Conservation (phyloP, 805 yeast species). For the Vanderwaltozyma tropicalis region DNA sequence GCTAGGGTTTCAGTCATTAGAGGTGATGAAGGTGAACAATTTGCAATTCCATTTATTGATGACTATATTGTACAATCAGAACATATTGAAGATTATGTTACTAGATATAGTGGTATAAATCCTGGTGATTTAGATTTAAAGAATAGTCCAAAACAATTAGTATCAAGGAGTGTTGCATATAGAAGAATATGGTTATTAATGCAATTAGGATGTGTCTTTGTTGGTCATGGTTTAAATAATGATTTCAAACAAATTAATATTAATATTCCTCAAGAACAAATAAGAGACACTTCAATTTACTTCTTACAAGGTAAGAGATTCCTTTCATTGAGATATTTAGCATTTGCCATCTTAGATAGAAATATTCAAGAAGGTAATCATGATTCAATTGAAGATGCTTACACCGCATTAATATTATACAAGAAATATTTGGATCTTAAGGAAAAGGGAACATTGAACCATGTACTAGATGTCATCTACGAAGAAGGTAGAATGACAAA, state of each 20-base stretch:
- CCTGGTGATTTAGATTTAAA: conserved; percentile 78
- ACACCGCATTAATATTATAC: conserved; percentile 71
- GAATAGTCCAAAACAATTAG: conserved; percentile 56
- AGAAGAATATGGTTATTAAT: conserved; percentile 82
- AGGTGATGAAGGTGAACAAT: conserved; percentile 52
- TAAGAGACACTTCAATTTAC: conserved; percentile 80
- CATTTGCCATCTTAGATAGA: conserved; percentile 63
- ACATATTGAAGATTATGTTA: conserved; percentile 72
- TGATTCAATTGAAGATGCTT: conserved; percentile 94
- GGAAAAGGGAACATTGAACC: conserved; percentile 48
- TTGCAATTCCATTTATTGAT: conserved; percentile 78
- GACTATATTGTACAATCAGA: conserved; percentile 75
- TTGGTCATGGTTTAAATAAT: conserved; percentile 86
- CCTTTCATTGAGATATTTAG: conserved; percentile 74
- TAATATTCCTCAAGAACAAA: conserved; percentile 75
- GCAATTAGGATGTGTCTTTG: conserved; percentile 82
- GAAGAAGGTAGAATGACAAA: conserved; percentile 43
- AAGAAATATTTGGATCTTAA: conserved; percentile 57
- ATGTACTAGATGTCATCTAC: conserved; percentile 55
- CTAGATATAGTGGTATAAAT: conserved; percentile 88
- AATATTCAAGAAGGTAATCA: conserved; percentile 88
- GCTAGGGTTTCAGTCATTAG: conserved; percentile 86
- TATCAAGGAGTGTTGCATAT: conserved; percentile 72
- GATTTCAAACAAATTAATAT: conserved; percentile 92
- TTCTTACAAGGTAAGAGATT: conserved; percentile 69